Conservation (phyloP, 225 moss, liverwort and hornwort species). For the Anthoceros angustus region DNA sequence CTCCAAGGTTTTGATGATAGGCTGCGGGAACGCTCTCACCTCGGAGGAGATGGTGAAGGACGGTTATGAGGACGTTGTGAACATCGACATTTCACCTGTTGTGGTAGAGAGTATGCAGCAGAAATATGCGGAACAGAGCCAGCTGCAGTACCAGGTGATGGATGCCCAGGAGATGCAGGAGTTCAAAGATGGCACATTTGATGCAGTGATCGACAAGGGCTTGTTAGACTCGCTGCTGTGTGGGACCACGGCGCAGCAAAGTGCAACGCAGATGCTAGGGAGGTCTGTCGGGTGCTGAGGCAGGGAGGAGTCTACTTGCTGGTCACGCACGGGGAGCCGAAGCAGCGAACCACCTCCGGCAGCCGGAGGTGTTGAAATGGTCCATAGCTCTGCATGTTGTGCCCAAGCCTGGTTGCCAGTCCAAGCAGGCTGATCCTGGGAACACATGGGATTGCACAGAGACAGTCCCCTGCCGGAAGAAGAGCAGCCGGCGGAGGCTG, state of each 20-base stretch:
- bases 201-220: background rate
- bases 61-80: constrained; percentile 61
- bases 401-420: constrained; percentile 1
- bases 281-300: background rate
- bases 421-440: background rate
- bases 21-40: constrained; percentile 82
- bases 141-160: constrained; percentile 36
- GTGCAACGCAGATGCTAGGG: background rate
- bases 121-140: constrained; percentile 58
- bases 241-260: background rate
- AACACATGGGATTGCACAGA: background rate
- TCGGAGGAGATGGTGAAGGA: constrained; percentile 91
- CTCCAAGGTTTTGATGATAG: constrained; percentile 64
- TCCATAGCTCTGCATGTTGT: background rate
- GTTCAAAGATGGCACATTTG: background rate
- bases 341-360: constrained; percentile 2
- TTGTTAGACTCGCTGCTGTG: background rate
- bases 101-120: constrained; percentile 64
- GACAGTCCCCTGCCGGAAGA: constrained; percentile 3
- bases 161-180: background rate
- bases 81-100: constrained; percentile 75
- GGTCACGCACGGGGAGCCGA: constrained; percentile 2
- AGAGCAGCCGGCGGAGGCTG: background rate
- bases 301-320: background rate
- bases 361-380: constrained; percentile 1